Evolutionary conservation across 2,329 filamentous ascomycete species (phyloP).

Genomic region (Ophiostoma sp.): DNA sequence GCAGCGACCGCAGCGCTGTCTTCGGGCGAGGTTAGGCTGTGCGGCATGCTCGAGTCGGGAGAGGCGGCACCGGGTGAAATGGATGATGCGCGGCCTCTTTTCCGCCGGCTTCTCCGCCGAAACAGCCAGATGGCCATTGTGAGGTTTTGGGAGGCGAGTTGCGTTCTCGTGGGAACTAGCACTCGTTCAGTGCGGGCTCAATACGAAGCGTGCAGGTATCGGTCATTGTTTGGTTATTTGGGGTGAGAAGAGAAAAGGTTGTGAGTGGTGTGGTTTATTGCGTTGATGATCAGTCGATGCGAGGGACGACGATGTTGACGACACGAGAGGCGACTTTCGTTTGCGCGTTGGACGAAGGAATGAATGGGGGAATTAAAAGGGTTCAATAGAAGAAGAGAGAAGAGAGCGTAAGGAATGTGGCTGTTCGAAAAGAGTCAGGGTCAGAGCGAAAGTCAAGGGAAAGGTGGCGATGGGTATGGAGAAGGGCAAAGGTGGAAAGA

Average conservation of each 20-base stretch:
- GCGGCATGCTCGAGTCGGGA: conserved; percentile 35
- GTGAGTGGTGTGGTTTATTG: background rate
- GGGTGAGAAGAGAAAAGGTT: background rate
- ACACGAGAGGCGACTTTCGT: background rate
- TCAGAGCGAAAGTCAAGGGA: background rate
- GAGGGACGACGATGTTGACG: background rate
- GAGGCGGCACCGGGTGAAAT: conserved; percentile 41
- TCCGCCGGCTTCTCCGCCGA: conserved; percentile 65
- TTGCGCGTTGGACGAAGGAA: background rate
- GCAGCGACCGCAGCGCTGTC: conserved; percentile 23
- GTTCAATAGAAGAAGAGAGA: background rate
- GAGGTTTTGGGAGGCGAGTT: background rate
- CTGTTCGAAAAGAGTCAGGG: background rate
- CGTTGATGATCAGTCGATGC: background rate
- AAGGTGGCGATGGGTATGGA: background rate
- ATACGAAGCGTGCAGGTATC: background rate
- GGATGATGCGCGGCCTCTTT: conserved; percentile 48
- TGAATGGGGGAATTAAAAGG: background rate
- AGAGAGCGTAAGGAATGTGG: background rate
- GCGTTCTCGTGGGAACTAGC: background rate
- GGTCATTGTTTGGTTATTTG: background rate
- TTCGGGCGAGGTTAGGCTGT: conserved; percentile 24
- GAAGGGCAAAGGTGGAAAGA: background rate
- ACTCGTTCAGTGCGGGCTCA: conserved; percentile 12
- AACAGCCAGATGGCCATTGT: conserved; percentile 81